Conservation (phyloP, 768 basidiomycete genomes). For the Trametes coccinea region DNA sequence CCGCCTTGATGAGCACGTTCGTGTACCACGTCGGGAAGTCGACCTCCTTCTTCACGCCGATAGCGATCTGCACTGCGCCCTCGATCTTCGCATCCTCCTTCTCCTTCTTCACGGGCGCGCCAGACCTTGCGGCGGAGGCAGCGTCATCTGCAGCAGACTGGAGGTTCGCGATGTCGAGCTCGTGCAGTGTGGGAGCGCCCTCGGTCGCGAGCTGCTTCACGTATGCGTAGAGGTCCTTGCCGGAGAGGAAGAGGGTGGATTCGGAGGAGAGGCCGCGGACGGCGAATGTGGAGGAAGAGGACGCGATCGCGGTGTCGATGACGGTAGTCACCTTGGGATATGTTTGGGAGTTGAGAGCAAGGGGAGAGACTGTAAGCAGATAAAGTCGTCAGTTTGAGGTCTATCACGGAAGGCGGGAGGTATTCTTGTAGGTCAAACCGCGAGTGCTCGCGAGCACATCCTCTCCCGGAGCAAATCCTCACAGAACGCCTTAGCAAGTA, state of each 20-base stretch:
- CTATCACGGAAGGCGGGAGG: neutral
- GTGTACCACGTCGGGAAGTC: conserved; percentile 96
- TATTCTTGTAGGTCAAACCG: too few relatives aligned
- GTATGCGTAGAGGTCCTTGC: conserved; percentile 72
- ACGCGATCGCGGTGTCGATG: conserved; percentile 77
- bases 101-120: conserved; percentile 44
- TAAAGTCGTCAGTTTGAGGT: conserved; percentile 15
- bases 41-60: conserved; percentile 93
- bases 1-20: conserved; percentile 92
- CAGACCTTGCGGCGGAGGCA: conserved; percentile 36
- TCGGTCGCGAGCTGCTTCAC: conserved; percentile 70
- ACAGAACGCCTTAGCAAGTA: neutral
- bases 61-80: conserved; percentile 87
- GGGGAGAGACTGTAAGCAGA: conserved; percentile 67
- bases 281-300: conserved; percentile 67
- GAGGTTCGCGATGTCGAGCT: conserved; percentile 70
- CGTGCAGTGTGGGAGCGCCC: conserved; percentile 57
- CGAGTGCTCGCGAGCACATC: too few relatives aligned
- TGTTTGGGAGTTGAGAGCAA: conserved; percentile 63
- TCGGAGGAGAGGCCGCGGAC: conserved; percentile 73
- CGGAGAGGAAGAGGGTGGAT: conserved; percentile 76
- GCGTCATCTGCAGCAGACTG: conserved; percentile 47
- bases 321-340: conserved; percentile 76
- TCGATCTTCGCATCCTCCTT: conserved; percentile 83
- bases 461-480: too few relatives aligned